phyloP scores from a whole-genome alignment of 176 grass and related monocot genomes.

The Ensete glaucum region DNA sequence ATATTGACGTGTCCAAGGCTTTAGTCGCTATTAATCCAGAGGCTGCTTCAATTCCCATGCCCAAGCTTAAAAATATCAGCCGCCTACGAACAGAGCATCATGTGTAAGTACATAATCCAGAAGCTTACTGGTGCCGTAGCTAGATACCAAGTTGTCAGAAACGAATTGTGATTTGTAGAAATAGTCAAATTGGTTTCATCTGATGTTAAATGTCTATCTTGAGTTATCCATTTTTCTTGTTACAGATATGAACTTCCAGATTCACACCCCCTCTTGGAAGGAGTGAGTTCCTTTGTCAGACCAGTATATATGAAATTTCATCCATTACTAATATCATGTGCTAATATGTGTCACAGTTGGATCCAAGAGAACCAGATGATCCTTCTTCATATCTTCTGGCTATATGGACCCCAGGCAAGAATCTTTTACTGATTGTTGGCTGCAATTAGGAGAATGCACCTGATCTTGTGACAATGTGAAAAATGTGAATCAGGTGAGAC shows the following conservation, averaged over 20 bases:
- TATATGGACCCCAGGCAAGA: constrained; percentile 77
- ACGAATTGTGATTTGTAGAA: background rate
- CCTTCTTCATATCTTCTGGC: constrained; percentile 65
- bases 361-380: constrained; percentile 63
- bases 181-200: background rate
- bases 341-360: constrained; percentile 33
- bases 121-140: background rate
- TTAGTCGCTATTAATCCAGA: constrained; percentile 55
- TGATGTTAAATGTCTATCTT: background rate
- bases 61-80: constrained; percentile 80
- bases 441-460: background rate
- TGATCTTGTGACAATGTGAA: background rate
- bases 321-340: constrained; percentile 9
- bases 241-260: constrained; percentile 77
- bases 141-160: background rate
- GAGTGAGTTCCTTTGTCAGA: constrained; percentile 34
- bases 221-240: background rate
- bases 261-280: constrained; percentile 52
- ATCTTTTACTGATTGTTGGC: background rate
- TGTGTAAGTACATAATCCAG: constrained; percentile 45
- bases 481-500: constrained; percentile 56
- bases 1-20: constrained; percentile 62
- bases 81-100: constrained; percentile 84
- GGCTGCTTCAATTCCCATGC: constrained; percentile 67
- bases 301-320: background rate